A percentile compares a stretch with the other conserved stretches of the same genome.
phyloP scores from a whole-genome alignment of 495 filamentous ascomycete species.

The Pyronema domesticum region DNA sequence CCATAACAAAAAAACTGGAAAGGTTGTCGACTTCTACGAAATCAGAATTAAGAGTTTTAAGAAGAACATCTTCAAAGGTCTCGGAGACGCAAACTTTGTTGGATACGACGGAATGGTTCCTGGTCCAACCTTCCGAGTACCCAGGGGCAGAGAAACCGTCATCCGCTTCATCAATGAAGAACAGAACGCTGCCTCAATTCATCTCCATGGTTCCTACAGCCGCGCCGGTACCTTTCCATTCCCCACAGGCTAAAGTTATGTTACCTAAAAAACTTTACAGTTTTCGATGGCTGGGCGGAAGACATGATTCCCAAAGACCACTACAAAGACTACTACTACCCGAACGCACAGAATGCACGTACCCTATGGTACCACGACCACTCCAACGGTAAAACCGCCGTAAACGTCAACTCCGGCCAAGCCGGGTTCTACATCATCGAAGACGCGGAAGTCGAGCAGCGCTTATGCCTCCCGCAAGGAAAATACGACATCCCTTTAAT shows the following conservation, averaged over 20 bases:
- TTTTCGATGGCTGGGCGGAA: slow-evolving; percentile 41
- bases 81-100: slow-evolving; percentile 30
- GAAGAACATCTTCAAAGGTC: slow-evolving; percentile 33
- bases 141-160: slow-evolving; percentile 32
- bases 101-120: slow-evolving; percentile 41
- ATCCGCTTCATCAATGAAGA: slow-evolving; percentile 38
- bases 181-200: slow-evolving; percentile 27
- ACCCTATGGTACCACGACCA: slow-evolving; percentile 45
- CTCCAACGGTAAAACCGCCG: slow-evolving; percentile 29
- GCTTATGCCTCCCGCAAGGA: slow-evolving; percentile 32
- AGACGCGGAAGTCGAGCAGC: slow-evolving; percentile 30
- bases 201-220: slow-evolving; percentile 38
- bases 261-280: slow-evolving; percentile 6
- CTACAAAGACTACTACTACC: slow-evolving; percentile 47
- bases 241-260: not conserved
- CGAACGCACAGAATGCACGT: slow-evolving; percentile 36
- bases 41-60: slow-evolving; percentile 32
- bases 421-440: slow-evolving; percentile 31
- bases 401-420: slow-evolving; percentile 38
- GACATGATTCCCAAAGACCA: slow-evolving; percentile 33
- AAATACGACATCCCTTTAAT: slow-evolving; percentile 37
- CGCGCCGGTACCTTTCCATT: slow-evolving; percentile 10
- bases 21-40: slow-evolving; percentile 30
- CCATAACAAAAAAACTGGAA: slow-evolving; percentile 10
- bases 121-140: slow-evolving; percentile 34